A percentile compares a stretch with the other conserved stretches of the same genome.
Conservation (phyloP, 352 stramenopile genomes). For the Pythium volutum region DNA sequence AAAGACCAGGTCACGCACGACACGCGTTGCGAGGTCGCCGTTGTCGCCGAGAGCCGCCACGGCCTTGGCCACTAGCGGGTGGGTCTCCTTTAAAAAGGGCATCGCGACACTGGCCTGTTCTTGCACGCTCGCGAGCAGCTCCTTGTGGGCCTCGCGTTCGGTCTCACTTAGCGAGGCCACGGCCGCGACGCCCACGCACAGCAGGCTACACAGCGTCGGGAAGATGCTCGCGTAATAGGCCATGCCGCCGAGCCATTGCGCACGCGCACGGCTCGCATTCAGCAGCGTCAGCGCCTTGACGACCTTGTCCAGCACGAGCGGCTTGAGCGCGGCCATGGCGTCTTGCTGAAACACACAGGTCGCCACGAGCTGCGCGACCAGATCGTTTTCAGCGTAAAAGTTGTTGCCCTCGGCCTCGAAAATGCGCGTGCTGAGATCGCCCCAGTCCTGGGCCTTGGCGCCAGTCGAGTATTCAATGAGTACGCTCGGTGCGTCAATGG, state of each 20-base stretch:
- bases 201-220: conserved; percentile 44
- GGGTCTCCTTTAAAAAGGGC: conserved; percentile 4
- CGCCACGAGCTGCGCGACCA: conserved; percentile 52
- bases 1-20: conserved; percentile 13
- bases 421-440: conserved; percentile 62
- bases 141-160: neutral
- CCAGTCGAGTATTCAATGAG: conserved; percentile 45
- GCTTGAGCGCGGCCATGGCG: conserved; percentile 1
- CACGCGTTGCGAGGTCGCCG: neutral
- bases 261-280: conserved; percentile 9
- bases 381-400: conserved; percentile 65
- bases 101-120: neutral
- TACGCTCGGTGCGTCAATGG: conserved; percentile 38
- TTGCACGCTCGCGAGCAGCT: neutral
- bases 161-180: conserved; percentile 19
- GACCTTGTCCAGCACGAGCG: conserved; percentile 32
- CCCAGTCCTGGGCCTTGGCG: conserved; percentile 42
- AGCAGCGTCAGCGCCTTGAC: conserved; percentile 28
- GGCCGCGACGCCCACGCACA: conserved; percentile 40
- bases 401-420: conserved; percentile 82
- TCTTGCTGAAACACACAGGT: conserved; percentile 23
- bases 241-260: conserved; percentile 59
- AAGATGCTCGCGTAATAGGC: conserved; percentile 70
- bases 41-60: neutral
- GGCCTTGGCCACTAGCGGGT: conserved; percentile 13